Conservation (phyloP, 2,329 filamentous ascomycete genomes). For the Fusarium tupiense region DNA sequence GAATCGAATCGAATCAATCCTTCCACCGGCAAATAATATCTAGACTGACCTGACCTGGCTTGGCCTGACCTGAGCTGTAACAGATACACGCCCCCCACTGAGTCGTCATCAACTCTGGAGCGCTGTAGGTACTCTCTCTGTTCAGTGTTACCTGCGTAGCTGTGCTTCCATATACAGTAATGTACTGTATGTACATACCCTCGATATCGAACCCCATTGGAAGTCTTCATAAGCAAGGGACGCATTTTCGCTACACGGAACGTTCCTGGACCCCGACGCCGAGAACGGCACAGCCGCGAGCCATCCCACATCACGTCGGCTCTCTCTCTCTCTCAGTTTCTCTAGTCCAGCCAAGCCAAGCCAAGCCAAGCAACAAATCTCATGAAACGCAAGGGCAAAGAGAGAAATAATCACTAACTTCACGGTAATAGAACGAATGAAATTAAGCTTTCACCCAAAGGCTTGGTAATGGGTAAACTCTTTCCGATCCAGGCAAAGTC, state of each 20-base stretch:
- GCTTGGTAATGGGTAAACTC: slow-evolving; percentile 1
- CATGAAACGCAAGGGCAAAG: background rate
- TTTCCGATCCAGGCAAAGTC: background rate
- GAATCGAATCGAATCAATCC: background rate
- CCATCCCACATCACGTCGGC: background rate
- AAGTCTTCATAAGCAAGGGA: slow-evolving; percentile 3
- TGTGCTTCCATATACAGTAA: background rate
- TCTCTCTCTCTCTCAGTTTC: background rate
- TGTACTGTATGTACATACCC: background rate
- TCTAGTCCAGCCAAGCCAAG: background rate
- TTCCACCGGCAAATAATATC: background rate
- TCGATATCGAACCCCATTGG: background rate
- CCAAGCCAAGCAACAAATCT: background rate
- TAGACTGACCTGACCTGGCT: background rate
- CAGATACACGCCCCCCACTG: slow-evolving; percentile 12
- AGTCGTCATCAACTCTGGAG: slow-evolving; percentile 1
- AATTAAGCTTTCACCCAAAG: slow-evolving; percentile 33
- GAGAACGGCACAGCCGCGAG: background rate
- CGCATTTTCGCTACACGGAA: slow-evolving; percentile 2
- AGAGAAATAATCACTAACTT: background rate
- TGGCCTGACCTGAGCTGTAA: slow-evolving; percentile 1
- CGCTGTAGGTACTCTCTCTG: background rate
- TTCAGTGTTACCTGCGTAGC: background rate
- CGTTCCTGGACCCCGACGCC: background rate
- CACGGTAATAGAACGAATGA: background rate